Evolutionary conservation across 768 basidiomycete species (phyloP), one percentile per base, ranked within the genome.

Genomic region (Leccinum disarticulatum): DNA sequence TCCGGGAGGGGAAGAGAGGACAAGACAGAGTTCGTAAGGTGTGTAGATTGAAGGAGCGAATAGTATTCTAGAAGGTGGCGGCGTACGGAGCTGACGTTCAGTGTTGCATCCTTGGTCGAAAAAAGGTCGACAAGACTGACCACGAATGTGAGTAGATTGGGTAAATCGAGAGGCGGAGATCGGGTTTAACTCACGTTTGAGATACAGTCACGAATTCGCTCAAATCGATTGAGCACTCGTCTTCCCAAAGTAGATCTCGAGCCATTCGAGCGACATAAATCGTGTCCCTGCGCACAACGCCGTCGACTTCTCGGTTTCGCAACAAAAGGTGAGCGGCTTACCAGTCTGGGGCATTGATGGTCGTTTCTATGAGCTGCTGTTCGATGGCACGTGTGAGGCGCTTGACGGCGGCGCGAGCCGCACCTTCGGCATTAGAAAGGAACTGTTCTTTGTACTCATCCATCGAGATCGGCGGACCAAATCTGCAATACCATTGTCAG

Each of bases 311-410:
- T 27, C 54, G 17, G 54, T 63, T 25, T 36, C 46, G 38, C 60
- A 56, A 60, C n/a, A 55, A n/a, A 61, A 56, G 38, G 43, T 2
- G 48, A 46, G 50, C 36, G 43, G 80, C 82, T 58, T 80, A 94
- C 95, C 97, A 99, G 73, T 98, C 93, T 33, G 91, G 87, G 13
- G 94, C 91, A 70, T 99, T 98, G 59, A 98, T 83, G 7, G 91
- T 97, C 38, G 87, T 77, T 72, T 85, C 83, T 25, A 87, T 72
- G 61, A 99, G 77, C 68, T 86, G 85, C 11, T 71, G 70, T 73
- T 93, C 88, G 57, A 98, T 87, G 27, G 78, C 74, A 57, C 81
- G 83, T 28, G 95, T 95, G 58, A 99, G 78, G 60, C 85, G 81
- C 78, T 98, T 98, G 64, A 93, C 95, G 19, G 93, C 92, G 58